phyloP scores from a whole-genome alignment of 495 filamentous ascomycete species.

The Penicillium verhagenii region DNA sequence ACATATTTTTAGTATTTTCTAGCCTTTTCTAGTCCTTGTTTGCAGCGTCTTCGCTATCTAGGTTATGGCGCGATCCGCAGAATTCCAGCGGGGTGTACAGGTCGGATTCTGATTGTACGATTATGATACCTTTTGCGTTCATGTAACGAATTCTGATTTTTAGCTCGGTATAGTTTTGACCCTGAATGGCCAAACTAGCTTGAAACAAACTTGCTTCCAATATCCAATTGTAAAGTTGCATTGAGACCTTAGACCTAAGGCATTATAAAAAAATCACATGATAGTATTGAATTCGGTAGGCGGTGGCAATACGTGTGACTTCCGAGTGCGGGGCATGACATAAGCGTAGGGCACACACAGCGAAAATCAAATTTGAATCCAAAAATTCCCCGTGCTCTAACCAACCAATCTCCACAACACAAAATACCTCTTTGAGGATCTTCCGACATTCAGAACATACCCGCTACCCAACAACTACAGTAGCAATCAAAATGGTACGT shows the following conservation, averaged over 20 bases:
- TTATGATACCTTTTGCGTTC: constrained; percentile 51
- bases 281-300: not conserved
- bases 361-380: constrained; percentile 28
- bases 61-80: constrained; percentile 22
- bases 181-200: not conserved
- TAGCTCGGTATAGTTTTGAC: constrained; percentile 13
- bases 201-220: not conserved
- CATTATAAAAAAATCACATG: not conserved
- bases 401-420: constrained; percentile 23
- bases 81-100: constrained; percentile 34
- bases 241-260: not conserved
- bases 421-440: constrained; percentile 61
- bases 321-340: constrained; percentile 13
- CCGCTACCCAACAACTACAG: constrained; percentile 22
- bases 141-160: constrained; percentile 30
- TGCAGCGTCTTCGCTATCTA: constrained; percentile 26
- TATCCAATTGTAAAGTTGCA: not conserved
- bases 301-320: not conserved
- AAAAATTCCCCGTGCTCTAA: constrained; percentile 27
- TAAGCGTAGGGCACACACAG: constrained; percentile 46
- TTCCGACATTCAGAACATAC: constrained; percentile 51
- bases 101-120: constrained; percentile 47
- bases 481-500: constrained; percentile 46
- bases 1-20: constrained; percentile 45
- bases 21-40: constrained; percentile 15